These are phyloP conservation scores for Leucaena leucocephala DNA, from an alignment of 306 rosid species.

Conservation along the genomic window DNA sequence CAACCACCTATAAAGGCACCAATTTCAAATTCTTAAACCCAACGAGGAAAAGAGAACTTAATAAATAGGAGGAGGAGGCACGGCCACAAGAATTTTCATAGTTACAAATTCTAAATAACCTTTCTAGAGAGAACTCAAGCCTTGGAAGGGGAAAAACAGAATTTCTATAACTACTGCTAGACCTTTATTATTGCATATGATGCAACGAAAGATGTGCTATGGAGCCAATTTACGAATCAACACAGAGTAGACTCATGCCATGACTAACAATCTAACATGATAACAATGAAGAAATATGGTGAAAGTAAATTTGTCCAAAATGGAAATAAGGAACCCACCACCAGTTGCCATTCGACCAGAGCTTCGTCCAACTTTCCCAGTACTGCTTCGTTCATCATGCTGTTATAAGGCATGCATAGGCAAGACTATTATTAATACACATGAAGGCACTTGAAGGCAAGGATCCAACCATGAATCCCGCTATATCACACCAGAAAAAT, in stretches of 20 bases:
- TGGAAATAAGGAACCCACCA: conserved; percentile 57
- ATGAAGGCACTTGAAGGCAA: conserved; percentile 54
- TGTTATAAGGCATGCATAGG: conserved; percentile 77
- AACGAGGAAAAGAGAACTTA: neutral
- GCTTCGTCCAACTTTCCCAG: conserved; percentile 58
- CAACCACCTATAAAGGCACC: neutral
- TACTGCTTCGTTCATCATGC: conserved; percentile 62
- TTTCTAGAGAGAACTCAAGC: neutral
- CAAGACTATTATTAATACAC: conserved; percentile 71
- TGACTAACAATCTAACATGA: conserved; percentile 4
- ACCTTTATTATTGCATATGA: conserved; percentile 21
- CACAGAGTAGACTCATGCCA: neutral
- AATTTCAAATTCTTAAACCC: neutral
- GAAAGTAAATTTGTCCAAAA: neutral
- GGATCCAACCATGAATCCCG: conserved; percentile 60
- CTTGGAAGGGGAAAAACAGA: neutral
- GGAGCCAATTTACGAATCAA: conserved; percentile 31
- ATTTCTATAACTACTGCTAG: neutral
- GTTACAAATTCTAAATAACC: neutral
- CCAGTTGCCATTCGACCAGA: conserved; percentile 55
- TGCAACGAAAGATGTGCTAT: neutral
- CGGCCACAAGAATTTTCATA: neutral
- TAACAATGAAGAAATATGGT: conserved; percentile 9
- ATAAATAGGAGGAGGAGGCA: neutral
- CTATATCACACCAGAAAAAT: conserved; percentile 56